Percentiles rank a stretch among this genome's conserved stretches.
phyloP scores from a whole-genome alignment of 345 rosid species.

The Aethionema arabicum region DNA sequence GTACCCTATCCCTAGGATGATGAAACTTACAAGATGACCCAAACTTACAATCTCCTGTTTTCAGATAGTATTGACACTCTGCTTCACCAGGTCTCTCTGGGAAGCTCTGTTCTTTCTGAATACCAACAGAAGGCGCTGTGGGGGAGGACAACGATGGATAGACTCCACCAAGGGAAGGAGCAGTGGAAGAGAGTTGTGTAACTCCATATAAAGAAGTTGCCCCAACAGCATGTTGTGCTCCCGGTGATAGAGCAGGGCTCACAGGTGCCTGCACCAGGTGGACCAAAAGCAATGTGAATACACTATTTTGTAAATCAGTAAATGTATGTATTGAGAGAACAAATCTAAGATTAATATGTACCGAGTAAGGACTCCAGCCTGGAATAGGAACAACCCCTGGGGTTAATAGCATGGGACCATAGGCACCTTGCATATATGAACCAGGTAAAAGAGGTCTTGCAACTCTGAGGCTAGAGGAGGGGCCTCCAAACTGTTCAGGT shows the following conservation, averaged over 20 bases:
- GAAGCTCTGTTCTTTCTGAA: conserved; percentile 62
- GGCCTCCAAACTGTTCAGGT: conserved; percentile 65
- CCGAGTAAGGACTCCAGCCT: conserved; percentile 89
- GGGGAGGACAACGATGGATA: conserved; percentile 53
- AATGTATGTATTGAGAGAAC: neutral
- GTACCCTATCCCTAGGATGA: conserved; percentile 73
- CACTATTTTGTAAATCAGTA: neutral
- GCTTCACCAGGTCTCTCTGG: conserved; percentile 98
- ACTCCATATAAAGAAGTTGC: conserved; percentile 68
- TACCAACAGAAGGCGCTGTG: conserved; percentile 50
- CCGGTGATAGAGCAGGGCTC: conserved; percentile 77
- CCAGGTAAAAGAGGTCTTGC: conserved; percentile 69
- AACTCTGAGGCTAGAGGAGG: conserved; percentile 59
- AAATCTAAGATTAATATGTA: conserved; percentile 29
- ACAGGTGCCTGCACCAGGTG: conserved; percentile 67
- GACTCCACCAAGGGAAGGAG: conserved; percentile 59
- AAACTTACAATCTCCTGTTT: conserved; percentile 91
- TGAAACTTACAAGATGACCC: conserved; percentile 85
- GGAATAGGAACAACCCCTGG: conserved; percentile 74
- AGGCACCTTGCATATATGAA: conserved; percentile 80
- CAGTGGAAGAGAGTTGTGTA: conserved; percentile 68
- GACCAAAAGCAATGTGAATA: neutral
- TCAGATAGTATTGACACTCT: conserved; percentile 84
- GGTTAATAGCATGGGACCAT: conserved; percentile 67
- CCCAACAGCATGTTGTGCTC: conserved; percentile 74